phyloP scores from a whole-genome alignment of 1,284 basidiomycete species.

The Irpex sp. region DNA sequence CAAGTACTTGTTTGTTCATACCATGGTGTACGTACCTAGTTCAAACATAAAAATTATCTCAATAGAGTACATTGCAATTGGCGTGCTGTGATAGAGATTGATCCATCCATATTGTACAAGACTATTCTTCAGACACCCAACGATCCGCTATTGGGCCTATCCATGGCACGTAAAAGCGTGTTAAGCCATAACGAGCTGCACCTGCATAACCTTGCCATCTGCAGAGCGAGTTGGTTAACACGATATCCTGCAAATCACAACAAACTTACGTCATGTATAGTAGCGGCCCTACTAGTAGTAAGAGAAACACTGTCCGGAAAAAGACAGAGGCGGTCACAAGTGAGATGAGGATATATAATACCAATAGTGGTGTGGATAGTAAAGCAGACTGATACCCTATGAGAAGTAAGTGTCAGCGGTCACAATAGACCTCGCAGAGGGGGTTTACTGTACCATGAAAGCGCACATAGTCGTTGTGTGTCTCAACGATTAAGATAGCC shows the following conservation, averaged over 20 bases:
- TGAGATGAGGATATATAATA: slow-evolving; percentile 58
- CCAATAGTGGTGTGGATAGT: slow-evolving; percentile 60
- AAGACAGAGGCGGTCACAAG: slow-evolving; percentile 47
- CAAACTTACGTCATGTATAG: slow-evolving; percentile 56
- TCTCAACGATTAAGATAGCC: slow-evolving; percentile 69
- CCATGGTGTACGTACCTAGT: too few relatives aligned
- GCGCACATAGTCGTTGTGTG: slow-evolving; percentile 76
- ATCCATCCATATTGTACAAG: neutral
- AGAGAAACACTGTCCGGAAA: slow-evolving; percentile 42
- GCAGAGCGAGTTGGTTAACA: slow-evolving; percentile 10
- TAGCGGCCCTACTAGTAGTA: slow-evolving; percentile 38
- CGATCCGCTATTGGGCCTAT: slow-evolving; percentile 70
- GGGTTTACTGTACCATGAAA: slow-evolving; percentile 61
- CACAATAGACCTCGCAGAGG: neutral
- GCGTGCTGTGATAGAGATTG: neutral
- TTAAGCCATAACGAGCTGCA: slow-evolving; percentile 51
- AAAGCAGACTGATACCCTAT: slow-evolving; percentile 76
- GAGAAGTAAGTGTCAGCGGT: slow-evolving; percentile 24
- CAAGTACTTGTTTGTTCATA: too few relatives aligned
- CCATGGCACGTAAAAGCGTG: slow-evolving; percentile 61
- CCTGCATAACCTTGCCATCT: slow-evolving; percentile 67
- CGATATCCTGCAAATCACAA: neutral
- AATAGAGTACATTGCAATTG: too few relatives aligned
- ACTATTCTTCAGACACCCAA: slow-evolving; percentile 70
- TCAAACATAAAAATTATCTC: too few relatives aligned